These are phyloP conservation scores for Cladosporium velox DNA, from an alignment of 2,329 filamentous ascomycete species.

Conservation along the genomic window DNA sequence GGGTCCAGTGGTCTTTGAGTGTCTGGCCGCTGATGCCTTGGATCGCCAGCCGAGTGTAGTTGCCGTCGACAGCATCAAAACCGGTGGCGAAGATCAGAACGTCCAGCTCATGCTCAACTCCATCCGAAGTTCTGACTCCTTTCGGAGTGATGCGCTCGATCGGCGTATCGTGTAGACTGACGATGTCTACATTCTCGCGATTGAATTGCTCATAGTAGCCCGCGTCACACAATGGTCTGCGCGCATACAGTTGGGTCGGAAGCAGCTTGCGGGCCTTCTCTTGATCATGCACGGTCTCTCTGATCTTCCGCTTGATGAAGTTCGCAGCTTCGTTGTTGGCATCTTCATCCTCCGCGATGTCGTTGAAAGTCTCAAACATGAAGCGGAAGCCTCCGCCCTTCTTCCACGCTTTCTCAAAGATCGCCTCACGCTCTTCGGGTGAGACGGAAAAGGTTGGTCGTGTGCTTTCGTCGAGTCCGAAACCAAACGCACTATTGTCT, in stretches of 20 bases:
- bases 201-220: slow-evolving; percentile 35
- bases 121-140: slow-evolving; percentile 30
- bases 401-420: slow-evolving; percentile 34
- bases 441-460: slow-evolving; percentile 22
- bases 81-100: slow-evolving; percentile 46
- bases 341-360: slow-evolving; percentile 48
- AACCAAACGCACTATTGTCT: slow-evolving; percentile 48
- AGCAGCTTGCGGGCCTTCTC: slow-evolving; percentile 58
- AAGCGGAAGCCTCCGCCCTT: slow-evolving; percentile 40
- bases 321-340: slow-evolving; percentile 55
- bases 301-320: slow-evolving; percentile 44
- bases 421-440: slow-evolving; percentile 29
- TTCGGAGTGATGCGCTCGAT: slow-evolving; percentile 45
- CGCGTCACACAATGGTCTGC: slow-evolving; percentile 62
- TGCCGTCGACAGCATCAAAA: slow-evolving; percentile 43
- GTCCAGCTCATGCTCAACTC: slow-evolving; percentile 31
- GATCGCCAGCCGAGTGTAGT: slow-evolving; percentile 37
- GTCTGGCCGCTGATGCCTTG: slow-evolving; percentile 32
- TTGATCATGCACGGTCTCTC: slow-evolving; percentile 47
- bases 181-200: slow-evolving; percentile 30
- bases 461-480: slow-evolving; percentile 33
- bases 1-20: slow-evolving; percentile 39
- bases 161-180: slow-evolving; percentile 40
- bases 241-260: slow-evolving; percentile 65
- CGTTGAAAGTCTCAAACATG: slow-evolving; percentile 39